Conservation (phyloP, 2,329 filamentous ascomycete genomes). For the Xylariaceae sp. region DNA sequence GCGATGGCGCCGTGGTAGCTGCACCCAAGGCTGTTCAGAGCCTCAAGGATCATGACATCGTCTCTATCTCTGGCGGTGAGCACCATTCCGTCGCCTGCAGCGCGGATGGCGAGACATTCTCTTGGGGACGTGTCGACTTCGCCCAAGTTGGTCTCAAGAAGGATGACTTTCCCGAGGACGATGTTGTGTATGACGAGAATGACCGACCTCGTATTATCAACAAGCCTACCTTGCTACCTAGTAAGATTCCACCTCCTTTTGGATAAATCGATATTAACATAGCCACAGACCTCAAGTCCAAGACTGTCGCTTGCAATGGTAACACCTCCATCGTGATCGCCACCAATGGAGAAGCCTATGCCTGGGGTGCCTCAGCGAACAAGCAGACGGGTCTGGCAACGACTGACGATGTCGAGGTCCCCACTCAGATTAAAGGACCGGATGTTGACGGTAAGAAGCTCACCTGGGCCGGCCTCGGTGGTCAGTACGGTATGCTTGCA, state of each 20-base stretch:
- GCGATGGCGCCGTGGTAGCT: conserved; percentile 38
- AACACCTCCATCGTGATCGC: conserved; percentile 73
- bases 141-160: conserved; percentile 50
- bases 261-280: too few relatives aligned
- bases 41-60: conserved; percentile 63
- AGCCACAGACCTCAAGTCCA: conserved; percentile 43
- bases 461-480: conserved; percentile 75
- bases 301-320: conserved; percentile 57
- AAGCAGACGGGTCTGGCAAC: conserved; percentile 77
- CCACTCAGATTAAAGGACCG: conserved; percentile 79
- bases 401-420: conserved; percentile 71
- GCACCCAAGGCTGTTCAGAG: conserved; percentile 63
- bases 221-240: not conserved
- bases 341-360: conserved; percentile 53
- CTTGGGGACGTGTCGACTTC: conserved; percentile 44
- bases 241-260: not conserved
- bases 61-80: conserved; percentile 64
- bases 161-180: conserved; percentile 29
- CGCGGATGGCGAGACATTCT: conserved; percentile 36
- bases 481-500: conserved; percentile 53
- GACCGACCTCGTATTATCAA: conserved; percentile 66
- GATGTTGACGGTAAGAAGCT: conserved; percentile 73
- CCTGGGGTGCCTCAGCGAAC: conserved; percentile 76
- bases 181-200: conserved; percentile 57
- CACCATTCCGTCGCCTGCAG: conserved; percentile 58